Conservation (phyloP, 2,329 filamentous ascomycete genomes). For the Exophiala calicioides region DNA sequence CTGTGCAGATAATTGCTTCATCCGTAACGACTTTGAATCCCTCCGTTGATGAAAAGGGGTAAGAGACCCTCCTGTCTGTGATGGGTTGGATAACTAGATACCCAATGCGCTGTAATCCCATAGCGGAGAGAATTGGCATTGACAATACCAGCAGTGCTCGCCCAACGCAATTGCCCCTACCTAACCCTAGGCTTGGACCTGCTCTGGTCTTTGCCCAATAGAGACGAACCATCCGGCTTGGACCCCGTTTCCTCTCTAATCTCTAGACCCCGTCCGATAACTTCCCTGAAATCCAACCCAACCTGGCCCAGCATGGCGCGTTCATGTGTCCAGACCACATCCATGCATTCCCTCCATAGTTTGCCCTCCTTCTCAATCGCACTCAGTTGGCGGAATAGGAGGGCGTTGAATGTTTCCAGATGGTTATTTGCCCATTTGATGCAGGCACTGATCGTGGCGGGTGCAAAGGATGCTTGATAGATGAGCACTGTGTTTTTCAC, state of each 20-base stretch:
- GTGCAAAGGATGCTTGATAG: constrained; percentile 83
- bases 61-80: too few relatives aligned
- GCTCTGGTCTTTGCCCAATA: constrained; percentile 3
- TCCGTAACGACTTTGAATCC: too few relatives aligned
- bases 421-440: constrained; percentile 99
- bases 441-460: constrained; percentile 85
- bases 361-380: constrained; percentile 75
- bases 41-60: too few relatives aligned
- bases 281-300: constrained; percentile 81
- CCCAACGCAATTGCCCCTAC: too few relatives aligned
- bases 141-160: constrained; percentile 8
- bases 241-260: constrained; percentile 13
- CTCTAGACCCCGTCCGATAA: constrained; percentile 64
- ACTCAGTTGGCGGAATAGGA: constrained; percentile 80
- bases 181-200: constrained; percentile 21
- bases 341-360: constrained; percentile 81
- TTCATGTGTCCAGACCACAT: constrained; percentile 77
- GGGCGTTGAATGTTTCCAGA: constrained; percentile 84
- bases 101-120: too few relatives aligned
- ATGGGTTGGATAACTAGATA: too few relatives aligned
- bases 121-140: too few relatives aligned
- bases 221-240: constrained; percentile 1
- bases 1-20: too few relatives aligned
- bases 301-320: constrained; percentile 73
- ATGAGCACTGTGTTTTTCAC: constrained; percentile 90